Conservation (phyloP, 371 early-diverging fungal species). For the Syncephalastrum contaminatum region DNA sequence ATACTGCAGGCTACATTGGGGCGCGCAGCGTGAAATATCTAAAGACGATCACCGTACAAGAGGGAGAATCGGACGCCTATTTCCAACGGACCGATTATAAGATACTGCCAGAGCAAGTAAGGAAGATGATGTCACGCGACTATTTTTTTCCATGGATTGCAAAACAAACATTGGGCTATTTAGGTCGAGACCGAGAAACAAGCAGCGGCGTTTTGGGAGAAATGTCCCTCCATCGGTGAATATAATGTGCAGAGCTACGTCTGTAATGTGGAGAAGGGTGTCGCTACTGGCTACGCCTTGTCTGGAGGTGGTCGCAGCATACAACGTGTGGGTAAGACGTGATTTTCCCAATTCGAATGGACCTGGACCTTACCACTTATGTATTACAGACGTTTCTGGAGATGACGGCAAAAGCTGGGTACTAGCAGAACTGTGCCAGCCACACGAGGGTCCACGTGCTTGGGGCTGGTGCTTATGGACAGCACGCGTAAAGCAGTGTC, state of each 20-base stretch:
- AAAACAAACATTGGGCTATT: too few species aligned
- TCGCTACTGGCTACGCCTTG: conserved; percentile 38
- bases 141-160: too few species aligned
- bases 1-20: conserved; percentile 63
- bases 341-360: not conserved
- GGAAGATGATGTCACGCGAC: not conserved
- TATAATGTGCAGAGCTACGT: conserved; percentile 73
- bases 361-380: not conserved
- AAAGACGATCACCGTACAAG: conserved; percentile 58
- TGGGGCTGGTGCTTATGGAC: conserved; percentile 86
- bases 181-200: conserved; percentile 39
- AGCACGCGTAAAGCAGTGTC: conserved; percentile 37
- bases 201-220: conserved; percentile 50
- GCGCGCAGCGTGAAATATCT: conserved; percentile 87
- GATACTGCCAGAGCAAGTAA: conserved; percentile 71
- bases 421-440: conserved; percentile 48
- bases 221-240: conserved; percentile 69
- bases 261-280: conserved; percentile 32
- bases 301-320: conserved; percentile 60
- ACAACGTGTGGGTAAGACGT: conserved; percentile 62
- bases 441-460: conserved; percentile 24
- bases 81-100: conserved; percentile 86
- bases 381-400: conserved; percentile 64
- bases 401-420: conserved; percentile 86
- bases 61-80: conserved; percentile 68